Percentiles rank a stretch among this genome's conserved stretches.
Conservation (phyloP, 2,329 filamentous ascomycete species). For the Hymenoscyphus fructigenus region DNA sequence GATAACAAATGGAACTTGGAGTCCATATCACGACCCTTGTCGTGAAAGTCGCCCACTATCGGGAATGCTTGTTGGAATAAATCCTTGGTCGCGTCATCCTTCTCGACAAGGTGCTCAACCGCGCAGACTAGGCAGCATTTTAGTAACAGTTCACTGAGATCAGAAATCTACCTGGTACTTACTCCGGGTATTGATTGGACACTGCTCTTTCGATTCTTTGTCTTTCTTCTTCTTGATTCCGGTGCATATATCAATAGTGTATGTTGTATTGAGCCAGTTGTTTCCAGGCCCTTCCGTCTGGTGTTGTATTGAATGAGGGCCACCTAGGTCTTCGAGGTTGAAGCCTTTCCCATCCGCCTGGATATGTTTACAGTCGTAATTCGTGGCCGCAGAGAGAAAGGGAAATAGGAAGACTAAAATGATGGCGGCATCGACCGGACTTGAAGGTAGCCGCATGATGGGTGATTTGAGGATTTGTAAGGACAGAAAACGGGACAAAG, state of each 20-base stretch:
- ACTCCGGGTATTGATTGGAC: conserved; percentile 70
- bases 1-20: conserved; percentile 66
- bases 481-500: conserved; percentile 2
- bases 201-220: conserved; percentile 54
- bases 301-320: conserved; percentile 68
- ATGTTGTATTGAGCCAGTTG: conserved; percentile 70
- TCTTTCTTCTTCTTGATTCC: conserved; percentile 62
- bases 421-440: conserved; percentile 28
- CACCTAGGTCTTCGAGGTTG: conserved; percentile 62
- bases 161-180: conserved; percentile 27
- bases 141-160: not conserved
- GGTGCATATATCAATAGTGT: conserved; percentile 75
- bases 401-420: conserved; percentile 34
- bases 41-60: conserved; percentile 70
- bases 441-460: conserved; percentile 31
- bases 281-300: conserved; percentile 44
- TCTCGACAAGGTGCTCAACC: conserved; percentile 59
- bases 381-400: conserved; percentile 37
- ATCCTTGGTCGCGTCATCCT: conserved; percentile 46
- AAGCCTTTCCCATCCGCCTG: conserved; percentile 59
- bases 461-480: conserved; percentile 7
- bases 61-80: conserved; percentile 60
- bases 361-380: conserved; percentile 63
- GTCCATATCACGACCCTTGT: conserved; percentile 61
- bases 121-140: conserved; percentile 62